Percentiles rank a stretch among this genome's conserved stretches.
Conservation (phyloP, 441 rosid species). For the Adansonia gregorii region DNA sequence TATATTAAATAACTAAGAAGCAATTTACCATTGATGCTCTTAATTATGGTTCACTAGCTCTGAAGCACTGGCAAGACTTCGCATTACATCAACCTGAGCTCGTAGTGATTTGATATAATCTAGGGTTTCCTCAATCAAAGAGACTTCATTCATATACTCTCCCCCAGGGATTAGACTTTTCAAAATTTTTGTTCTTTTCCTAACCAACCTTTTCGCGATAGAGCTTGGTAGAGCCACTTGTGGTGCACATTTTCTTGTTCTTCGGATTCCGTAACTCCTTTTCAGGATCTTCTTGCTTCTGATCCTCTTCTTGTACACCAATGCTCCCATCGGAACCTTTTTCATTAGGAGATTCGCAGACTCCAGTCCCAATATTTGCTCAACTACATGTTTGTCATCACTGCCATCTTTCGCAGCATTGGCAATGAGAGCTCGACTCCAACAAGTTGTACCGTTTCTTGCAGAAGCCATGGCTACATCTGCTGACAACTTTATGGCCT, state of each 20-base stretch:
- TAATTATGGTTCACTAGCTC: conserved; percentile 38
- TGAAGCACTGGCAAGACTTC: conserved; percentile 48
- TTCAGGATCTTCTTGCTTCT: conserved; percentile 69
- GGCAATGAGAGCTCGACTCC: conserved; percentile 82
- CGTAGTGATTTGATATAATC: conserved; percentile 75
- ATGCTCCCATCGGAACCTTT: conserved; percentile 12
- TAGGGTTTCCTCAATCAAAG: conserved; percentile 80
- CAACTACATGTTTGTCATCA: conserved; percentile 34
- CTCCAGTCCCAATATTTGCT: conserved; percentile 47
- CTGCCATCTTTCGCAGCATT: conserved; percentile 46
- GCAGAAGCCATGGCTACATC: conserved; percentile 88
- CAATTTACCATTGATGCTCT: conserved; percentile 34
- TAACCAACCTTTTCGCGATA: conserved; percentile 50
- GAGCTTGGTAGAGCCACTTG: conserved; percentile 33
- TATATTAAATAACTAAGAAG: conserved; percentile 18
- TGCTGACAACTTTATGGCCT: conserved; percentile 78
- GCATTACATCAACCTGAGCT: conserved; percentile 85
- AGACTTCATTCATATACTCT: conserved; percentile 54
- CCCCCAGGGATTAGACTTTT: conserved; percentile 85
- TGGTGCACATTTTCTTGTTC: conserved; percentile 34
- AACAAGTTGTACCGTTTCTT: conserved; percentile 61
- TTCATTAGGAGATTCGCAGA: conserved; percentile 25
- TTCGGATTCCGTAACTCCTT: conserved; percentile 41
- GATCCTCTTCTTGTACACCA: conserved; percentile 41
- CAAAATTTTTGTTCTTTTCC: conserved; percentile 60